Percentiles rank a stretch among this genome's conserved stretches.
Evolutionary conservation across 768 basidiomycete species (phyloP).

Genomic region (Pisolithus tinctorius): DNA sequence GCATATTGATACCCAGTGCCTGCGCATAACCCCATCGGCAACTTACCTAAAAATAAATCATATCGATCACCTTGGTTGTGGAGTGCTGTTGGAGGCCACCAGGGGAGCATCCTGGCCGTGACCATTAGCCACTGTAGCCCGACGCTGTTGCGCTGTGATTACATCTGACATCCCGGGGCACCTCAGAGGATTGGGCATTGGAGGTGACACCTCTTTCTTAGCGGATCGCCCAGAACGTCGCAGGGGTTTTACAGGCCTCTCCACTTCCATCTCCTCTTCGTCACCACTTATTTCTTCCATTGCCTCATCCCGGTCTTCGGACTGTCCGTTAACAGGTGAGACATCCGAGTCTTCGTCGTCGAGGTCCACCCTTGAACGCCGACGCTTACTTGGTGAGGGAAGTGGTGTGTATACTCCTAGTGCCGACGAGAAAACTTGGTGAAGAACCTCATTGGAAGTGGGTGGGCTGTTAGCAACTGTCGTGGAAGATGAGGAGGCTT

Average conservation of each 20-base stretch:
- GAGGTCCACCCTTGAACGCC: slow-evolving; percentile 17
- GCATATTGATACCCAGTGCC: slow-evolving; percentile 11
- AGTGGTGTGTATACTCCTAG: slow-evolving; percentile 16
- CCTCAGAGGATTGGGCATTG: slow-evolving; percentile 15
- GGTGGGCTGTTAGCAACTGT: slow-evolving; percentile 35
- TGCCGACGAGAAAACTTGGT: slow-evolving; percentile 37
- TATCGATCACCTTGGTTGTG: slow-evolving; percentile 13
- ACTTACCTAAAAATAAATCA: slow-evolving; percentile 22
- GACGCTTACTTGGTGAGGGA: slow-evolving; percentile 33
- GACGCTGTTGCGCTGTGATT: slow-evolving; percentile 20
- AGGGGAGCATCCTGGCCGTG: slow-evolving; percentile 12
- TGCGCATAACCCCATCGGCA: slow-evolving; percentile 1
- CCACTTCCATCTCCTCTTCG: slow-evolving; percentile 18
- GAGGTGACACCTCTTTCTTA: slow-evolving; percentile 21
- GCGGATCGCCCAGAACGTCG: slow-evolving; percentile 25
- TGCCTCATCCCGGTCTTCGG: slow-evolving; percentile 17
- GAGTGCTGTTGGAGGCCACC: slow-evolving; percentile 20
- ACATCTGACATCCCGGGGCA: slow-evolving; percentile 27
- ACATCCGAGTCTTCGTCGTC: slow-evolving; percentile 16
- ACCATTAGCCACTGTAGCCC: slow-evolving; percentile 9
- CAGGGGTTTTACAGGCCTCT: slow-evolving; percentile 32
- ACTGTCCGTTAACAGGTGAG: slow-evolving; percentile 14
- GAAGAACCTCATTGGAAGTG: slow-evolving; percentile 51
- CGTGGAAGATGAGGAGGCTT: slow-evolving; percentile 19
- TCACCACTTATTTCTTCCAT: slow-evolving; percentile 20